Percentiles rank a stretch among this genome's conserved stretches.
These are phyloP conservation scores for Calocera viscosa DNA, from an alignment of 768 basidiomycete species.

Conservation along the genomic window DNA sequence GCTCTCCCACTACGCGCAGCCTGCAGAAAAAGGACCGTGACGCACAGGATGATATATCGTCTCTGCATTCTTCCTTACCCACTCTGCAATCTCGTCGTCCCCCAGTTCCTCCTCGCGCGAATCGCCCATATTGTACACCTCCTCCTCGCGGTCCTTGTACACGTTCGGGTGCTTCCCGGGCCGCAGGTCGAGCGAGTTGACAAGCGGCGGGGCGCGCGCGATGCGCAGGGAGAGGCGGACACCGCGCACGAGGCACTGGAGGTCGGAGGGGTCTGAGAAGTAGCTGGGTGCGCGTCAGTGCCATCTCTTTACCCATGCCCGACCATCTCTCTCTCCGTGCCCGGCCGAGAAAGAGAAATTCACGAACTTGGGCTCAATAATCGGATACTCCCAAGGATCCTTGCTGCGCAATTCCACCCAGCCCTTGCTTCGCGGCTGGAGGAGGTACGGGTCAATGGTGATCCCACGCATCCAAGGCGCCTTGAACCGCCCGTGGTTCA, in stretches of 20 bases:
- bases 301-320: not conserved
- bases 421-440: constrained; percentile 15
- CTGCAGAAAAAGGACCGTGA: not conserved
- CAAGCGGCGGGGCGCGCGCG: constrained; percentile 17
- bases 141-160: constrained; percentile 10
- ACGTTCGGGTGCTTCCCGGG: constrained; percentile 20
- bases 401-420: constrained; percentile 20
- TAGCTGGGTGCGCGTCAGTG: constrained; percentile 26
- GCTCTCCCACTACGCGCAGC: no score
- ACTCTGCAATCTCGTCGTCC: constrained; percentile 17
- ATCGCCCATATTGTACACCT: not conserved
- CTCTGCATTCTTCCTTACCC: constrained; percentile 13
- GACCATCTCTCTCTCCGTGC: no score
- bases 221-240: constrained; percentile 31
- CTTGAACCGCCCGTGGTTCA: not conserved
- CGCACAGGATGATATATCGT: constrained; percentile 16
- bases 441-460: not conserved
- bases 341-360: not conserved
- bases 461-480: not conserved
- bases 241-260: constrained; percentile 33
- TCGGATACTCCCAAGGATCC: constrained; percentile 21
- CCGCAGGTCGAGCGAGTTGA: constrained; percentile 12
- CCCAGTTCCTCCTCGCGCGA: constrained; percentile 3
- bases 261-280: constrained; percentile 32
- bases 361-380: constrained; percentile 20